Evolutionary conservation across 2,329 filamentous ascomycete genomes (phyloP), one percentile per base, ranked within the genome.

Genomic region (Aspergillus awamori): DNA sequence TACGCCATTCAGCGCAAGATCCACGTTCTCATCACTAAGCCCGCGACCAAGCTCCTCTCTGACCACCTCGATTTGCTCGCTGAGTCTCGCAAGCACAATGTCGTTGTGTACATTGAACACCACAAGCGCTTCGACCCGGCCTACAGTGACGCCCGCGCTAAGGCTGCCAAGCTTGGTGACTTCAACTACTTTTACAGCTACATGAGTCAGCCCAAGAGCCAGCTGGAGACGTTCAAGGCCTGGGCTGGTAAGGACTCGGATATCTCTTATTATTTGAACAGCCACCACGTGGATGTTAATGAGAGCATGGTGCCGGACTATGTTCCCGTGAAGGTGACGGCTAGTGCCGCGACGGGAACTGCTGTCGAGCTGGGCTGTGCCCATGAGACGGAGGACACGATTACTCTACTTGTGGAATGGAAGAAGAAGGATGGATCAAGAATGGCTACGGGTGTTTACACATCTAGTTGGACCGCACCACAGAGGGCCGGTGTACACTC

Each of bases 161-260:
- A 89, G 69, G 91, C 92, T 13, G 81, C 86, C 72, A 87, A 83
- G 57, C 82, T 97, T 7, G 93, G 93, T 66, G 92, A 97, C 79
- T 97, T 97, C 87, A 97, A 96, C 83, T 97, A 97, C 84, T 97
- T 96, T 77, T 97, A 97, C 84, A 90, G 87, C 70, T 97, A 97
- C 85, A 96, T 97, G 93, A 92, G 88, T 53, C 93, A 97, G 82
- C 91, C 89, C 63, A 96, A 96, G 81, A 92, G 85, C 54, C 93
- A 96, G 80, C 86, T 97, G 52, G 91, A 96, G 82, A 97, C 93
- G 0, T 97, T 97, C 87, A 93, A 92, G 79, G 90, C 92, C 3
- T 97, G 93, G 93, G 93, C 93, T 0, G 93, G 93, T 65, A 87
- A 89, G 70, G 93, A 97, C 69, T 93, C 89, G 30, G 94, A 97